A percentile compares a stretch with the other conserved stretches of the same genome.
phyloP scores from a whole-genome alignment of 2,329 filamentous ascomycete species.

The Colletotrichum noveboracense region DNA sequence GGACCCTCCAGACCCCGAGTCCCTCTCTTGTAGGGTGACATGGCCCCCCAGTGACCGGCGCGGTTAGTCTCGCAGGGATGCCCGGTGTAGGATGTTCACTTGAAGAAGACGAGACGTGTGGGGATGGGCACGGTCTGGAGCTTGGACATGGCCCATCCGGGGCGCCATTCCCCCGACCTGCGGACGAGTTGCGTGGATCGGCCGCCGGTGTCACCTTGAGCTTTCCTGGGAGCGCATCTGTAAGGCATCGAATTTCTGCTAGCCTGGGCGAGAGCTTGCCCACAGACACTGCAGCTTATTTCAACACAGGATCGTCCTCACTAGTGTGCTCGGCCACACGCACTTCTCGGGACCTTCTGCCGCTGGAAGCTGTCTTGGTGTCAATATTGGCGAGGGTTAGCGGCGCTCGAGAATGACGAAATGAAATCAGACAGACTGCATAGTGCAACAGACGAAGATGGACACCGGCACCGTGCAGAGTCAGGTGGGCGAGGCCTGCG shows the following conservation, averaged over 20 bases:
- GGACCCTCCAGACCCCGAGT: neutral
- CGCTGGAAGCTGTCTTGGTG: neutral
- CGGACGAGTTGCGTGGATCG: constrained; percentile 6
- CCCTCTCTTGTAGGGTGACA: neutral
- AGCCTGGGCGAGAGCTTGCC: neutral
- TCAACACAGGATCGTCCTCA: neutral
- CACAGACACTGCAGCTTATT: constrained; percentile 1
- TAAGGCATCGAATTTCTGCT: neutral
- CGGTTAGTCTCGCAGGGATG: constrained; percentile 9
- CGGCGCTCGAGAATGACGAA: neutral
- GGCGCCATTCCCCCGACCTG: constrained; percentile 1
- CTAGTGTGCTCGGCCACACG: neutral
- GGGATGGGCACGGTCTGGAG: constrained; percentile 19
- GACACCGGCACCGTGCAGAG: neutral
- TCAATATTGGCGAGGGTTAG: neutral
- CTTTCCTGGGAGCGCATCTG: neutral
- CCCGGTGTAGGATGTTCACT: neutral
- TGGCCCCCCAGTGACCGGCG: neutral
- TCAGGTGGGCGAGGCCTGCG: neutral
- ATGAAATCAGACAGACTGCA: neutral
- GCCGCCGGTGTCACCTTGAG: constrained; percentile 9
- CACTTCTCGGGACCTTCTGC: neutral
- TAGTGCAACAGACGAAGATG: neutral
- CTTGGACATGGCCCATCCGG: constrained; percentile 7
- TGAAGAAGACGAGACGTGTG: constrained; percentile 18